These are phyloP conservation scores for Boletus vinaceobasis DNA, from an alignment of 768 basidiomycete genomes.

Conservation along the genomic window DNA sequence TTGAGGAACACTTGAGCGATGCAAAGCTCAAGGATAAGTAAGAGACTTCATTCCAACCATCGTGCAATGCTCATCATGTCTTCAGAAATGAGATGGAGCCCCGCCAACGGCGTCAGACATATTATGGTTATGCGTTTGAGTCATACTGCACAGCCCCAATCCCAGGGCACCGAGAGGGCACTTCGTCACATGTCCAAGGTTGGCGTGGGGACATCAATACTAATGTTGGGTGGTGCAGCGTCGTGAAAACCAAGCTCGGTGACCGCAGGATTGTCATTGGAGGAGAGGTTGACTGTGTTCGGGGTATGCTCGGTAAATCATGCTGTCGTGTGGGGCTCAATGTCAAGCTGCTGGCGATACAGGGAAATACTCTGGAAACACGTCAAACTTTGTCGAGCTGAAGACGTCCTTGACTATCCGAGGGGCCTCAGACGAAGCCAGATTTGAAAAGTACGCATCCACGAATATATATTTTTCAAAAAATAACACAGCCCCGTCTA, in stretches of 20 bases:
- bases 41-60: slow-evolving; percentile 15
- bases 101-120: slow-evolving; percentile 60
- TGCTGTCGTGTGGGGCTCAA: neutral
- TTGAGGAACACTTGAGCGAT: slow-evolving; percentile 69
- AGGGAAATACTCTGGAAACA: slow-evolving; percentile 60
- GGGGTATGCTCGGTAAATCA: slow-evolving; percentile 44
- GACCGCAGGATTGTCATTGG: slow-evolving; percentile 71
- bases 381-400: slow-evolving; percentile 76
- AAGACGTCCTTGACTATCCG: slow-evolving; percentile 81
- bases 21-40: slow-evolving; percentile 63
- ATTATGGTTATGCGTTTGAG: slow-evolving; percentile 89
- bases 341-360: neutral
- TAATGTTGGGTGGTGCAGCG: slow-evolving; percentile 87
- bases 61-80: neutral
- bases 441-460: slow-evolving; percentile 69
- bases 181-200: slow-evolving; percentile 36
- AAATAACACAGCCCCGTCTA: slow-evolving; percentile 29
- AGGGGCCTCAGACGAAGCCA: slow-evolving; percentile 58
- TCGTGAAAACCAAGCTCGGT: slow-evolving; percentile 83
- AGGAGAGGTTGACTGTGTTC: slow-evolving; percentile 89
- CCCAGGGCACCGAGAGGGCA: slow-evolving; percentile 20
- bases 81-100: slow-evolving; percentile 63
- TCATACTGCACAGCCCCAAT: slow-evolving; percentile 68
- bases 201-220: slow-evolving; percentile 86
- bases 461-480: neutral